Conservation (phyloP, 1,284 basidiomycete genomes). For the Microbotryomycetes sp. region DNA sequence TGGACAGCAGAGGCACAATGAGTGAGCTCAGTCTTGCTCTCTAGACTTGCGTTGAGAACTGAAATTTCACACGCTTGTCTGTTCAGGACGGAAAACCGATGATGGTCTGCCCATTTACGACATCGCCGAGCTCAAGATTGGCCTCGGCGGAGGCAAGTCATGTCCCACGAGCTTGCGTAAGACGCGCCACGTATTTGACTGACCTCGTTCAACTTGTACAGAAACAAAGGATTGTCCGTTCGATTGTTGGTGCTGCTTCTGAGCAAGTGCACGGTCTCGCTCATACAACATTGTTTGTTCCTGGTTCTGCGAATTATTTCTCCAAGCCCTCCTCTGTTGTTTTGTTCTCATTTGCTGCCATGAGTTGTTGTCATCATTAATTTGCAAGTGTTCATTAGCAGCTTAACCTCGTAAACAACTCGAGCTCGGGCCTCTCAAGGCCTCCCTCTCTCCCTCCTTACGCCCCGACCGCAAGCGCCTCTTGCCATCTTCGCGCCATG, state of each 20-base stretch:
- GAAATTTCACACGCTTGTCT: neutral
- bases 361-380: no score
- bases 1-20: conserved; percentile 23
- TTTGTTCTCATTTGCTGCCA: no score
- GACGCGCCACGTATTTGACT: neutral
- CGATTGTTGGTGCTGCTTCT: conserved; percentile 37
- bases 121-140: conserved; percentile 35
- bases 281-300: neutral
- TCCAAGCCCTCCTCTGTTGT: neutral
- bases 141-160: conserved; percentile 27
- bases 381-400: no score
- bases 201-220: conserved; percentile 1
- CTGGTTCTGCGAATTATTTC: neutral
- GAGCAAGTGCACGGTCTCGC: no score
- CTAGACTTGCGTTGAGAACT: no score
- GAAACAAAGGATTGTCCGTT: conserved; percentile 36
- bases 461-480: no score
- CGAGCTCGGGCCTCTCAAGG: no score
- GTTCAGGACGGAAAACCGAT: conserved; percentile 34
- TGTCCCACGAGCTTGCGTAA: no score
- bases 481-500: neutral
- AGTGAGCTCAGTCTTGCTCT: neutral
- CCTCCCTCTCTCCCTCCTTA: no score
- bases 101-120: conserved; percentile 37
- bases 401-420: no score